Evolutionary conservation across 2,329 filamentous ascomycete genomes (phyloP), one percentile per base, ranked within the genome.

Genomic region (Curvularia spicifera): DNA sequence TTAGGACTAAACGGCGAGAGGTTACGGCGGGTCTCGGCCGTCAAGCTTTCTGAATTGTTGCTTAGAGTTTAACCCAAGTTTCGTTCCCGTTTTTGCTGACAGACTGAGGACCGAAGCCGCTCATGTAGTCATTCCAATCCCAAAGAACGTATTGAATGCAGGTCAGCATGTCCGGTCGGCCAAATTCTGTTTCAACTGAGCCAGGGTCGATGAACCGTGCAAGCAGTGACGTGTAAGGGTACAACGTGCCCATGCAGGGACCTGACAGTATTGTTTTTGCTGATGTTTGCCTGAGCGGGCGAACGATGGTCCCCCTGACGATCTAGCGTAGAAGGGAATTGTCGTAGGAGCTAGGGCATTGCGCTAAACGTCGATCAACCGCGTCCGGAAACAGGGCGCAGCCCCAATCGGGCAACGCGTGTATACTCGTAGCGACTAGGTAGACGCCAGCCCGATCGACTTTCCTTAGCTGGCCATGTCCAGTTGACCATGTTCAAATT

Each of bases 221-320:
- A 31, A 31, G 10, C 12, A 1, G 29, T 31, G 29, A 12, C 33
- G 33, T 15, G 33, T 29, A 39, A 10, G 37, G 29, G 20, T 24
- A 35, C 29, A 45, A 29, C 24, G 35, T 44, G 24, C 12, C 15
- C 43, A 24, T 47, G n/a, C 43, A 47, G 13, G 26, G 35, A 18
- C 24, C n/a, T 10, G 35, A 43, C 22, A 28, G 1, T 29, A 15
- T 12, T 40, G 33, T 40, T 40, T 37, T 39, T 49, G 22, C 35
- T 15, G 35, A 24, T 33, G 13, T 31, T 53, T 52, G 31, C 37
- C 51, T 13, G 29, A 37, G 40, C 33, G 40, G 47, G 39, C 20
- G 15, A 35, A 45, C 42, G 40, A 35, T 29, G 40, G 51, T 12
- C 33, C 56, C 56, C 56, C 56, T 59, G 56, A 56, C 22, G 56